Evolutionary conservation across 495 filamentous ascomycete species (phyloP), one percentile per base, ranked within the genome.

Genomic region (Xylaria bambusicola): DNA sequence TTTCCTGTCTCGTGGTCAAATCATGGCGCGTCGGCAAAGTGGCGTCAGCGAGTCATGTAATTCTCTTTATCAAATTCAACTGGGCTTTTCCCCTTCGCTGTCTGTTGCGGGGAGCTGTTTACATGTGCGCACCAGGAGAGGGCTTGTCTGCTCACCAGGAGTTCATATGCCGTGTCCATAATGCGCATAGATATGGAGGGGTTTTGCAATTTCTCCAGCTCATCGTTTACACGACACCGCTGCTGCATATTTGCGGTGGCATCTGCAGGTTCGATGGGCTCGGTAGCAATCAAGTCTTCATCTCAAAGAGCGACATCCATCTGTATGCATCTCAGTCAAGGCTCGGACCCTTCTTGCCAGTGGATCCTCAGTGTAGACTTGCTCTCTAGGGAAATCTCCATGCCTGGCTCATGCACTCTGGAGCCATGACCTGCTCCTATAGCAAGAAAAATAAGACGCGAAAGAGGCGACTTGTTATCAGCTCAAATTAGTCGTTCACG

Each of bases 211-310:
- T 8, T 24, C 15, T 54, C 38, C 29, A n/a, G 36, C 17, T 17
- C 52, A n/a, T 9, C 26, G 9, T 42, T 17, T 33, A 44, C 24
- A 44, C 38, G 36, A 15, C 36, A 38, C 36, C 15, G 36, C 15
- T 38, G 36, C 36, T 38, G 36, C 36, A 38, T 7, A 3, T 38
- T 21, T 31, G 52, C 44, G 52, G 38, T 26, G 52, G 52, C 17
- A 31, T 54, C 52, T 44, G 52, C 52, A 42, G 36, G 50, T 18
- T 54, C 52, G 52, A 31, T 21, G 35, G 20, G 35, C 50, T 36
- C 50, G 24, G 35, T 53, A 53, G 41, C 50, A 23, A 27, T 54
- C 26, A 29, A 23, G 38, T 6, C 52, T 8, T 33, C 36, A 29
- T 21, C 38, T 42, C 17, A 15, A n/a, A 44, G 24, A 10, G 3